Evolutionary conservation across 257 asterid species (phyloP).

Genomic region (Penstemon eatonii): DNA sequence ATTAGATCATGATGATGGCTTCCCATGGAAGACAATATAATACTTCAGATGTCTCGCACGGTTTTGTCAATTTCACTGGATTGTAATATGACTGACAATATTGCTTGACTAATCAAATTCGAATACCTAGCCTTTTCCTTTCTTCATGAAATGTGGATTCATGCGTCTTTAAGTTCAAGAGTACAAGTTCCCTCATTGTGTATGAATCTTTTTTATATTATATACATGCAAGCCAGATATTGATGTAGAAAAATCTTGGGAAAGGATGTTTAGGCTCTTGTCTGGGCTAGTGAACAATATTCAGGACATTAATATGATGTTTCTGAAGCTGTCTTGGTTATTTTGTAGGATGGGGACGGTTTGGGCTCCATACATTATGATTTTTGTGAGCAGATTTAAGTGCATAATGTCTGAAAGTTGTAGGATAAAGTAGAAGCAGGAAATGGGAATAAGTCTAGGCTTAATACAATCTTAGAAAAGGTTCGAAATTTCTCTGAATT

Average conservation of each 20-base stretch:
- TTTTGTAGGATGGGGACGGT: not conserved
- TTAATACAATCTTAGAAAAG: not conserved
- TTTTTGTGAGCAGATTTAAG: not conserved
- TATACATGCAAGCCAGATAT: not conserved
- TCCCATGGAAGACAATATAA: slow-evolving; percentile 1
- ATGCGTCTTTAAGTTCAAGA: slow-evolving; percentile 1
- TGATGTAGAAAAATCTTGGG: not conserved
- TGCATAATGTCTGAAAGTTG: not conserved
- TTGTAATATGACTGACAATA: slow-evolving; percentile 1
- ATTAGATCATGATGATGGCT: slow-evolving; percentile 14
- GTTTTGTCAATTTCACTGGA: slow-evolving; percentile 16
- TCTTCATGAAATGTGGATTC: not conserved
- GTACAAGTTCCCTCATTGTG: slow-evolving; percentile 1
- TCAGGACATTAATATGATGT: not conserved
- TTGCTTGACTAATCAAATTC: slow-evolving; percentile 19
- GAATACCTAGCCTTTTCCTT: not conserved
- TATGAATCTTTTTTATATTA: slow-evolving; percentile 4
- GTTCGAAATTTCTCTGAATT: not conserved
- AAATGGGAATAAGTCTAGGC: too few relatives aligned
- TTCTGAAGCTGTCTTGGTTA: not conserved
- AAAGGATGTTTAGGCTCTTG: not conserved
- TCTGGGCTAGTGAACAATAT: not conserved
- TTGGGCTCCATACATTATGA: not conserved
- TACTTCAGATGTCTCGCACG: slow-evolving; percentile 2
- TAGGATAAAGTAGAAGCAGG: not conserved